These are phyloP conservation scores for Penicillium expansum DNA, from an alignment of 2,329 filamentous ascomycete species.

Conservation along the genomic window DNA sequence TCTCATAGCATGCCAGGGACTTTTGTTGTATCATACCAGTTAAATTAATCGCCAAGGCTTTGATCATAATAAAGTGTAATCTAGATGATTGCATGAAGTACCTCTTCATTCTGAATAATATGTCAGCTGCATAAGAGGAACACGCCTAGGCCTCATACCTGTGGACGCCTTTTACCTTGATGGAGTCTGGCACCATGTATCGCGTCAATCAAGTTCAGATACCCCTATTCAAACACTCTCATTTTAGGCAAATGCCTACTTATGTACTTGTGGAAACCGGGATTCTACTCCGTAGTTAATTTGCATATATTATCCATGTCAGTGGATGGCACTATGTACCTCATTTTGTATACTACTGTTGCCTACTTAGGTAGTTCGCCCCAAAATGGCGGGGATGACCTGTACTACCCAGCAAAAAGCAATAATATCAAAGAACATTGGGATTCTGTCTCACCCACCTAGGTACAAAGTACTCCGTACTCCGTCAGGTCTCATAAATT, in stretches of 20 bases:
- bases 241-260: slow-evolving; percentile 1
- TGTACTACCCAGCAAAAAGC: neutral
- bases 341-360: neutral
- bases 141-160: neutral
- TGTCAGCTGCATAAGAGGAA: neutral
- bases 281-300: neutral
- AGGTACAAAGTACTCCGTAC: neutral
- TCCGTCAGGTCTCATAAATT: neutral
- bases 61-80: neutral
- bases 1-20: slow-evolving; percentile 18
- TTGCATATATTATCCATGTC: neutral
- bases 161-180: slow-evolving; percentile 7
- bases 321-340: neutral
- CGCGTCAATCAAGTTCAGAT: slow-evolving; percentile 16
- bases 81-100: neutral
- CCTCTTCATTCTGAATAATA: slow-evolving; percentile 7
- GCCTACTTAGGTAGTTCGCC: slow-evolving; percentile 3
- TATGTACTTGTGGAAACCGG: neutral
- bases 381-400: slow-evolving; percentile 5
- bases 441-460: slow-evolving; percentile 5
- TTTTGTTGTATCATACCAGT: neutral
- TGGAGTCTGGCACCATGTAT: slow-evolving; percentile 9
- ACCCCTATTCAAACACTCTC: slow-evolving; percentile 5
- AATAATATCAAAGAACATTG: slow-evolving; percentile 3
- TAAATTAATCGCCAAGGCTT: neutral